Evolutionary conservation across 2,329 filamentous ascomycete species (phyloP).

Genomic region (Trichothecium roseum): DNA sequence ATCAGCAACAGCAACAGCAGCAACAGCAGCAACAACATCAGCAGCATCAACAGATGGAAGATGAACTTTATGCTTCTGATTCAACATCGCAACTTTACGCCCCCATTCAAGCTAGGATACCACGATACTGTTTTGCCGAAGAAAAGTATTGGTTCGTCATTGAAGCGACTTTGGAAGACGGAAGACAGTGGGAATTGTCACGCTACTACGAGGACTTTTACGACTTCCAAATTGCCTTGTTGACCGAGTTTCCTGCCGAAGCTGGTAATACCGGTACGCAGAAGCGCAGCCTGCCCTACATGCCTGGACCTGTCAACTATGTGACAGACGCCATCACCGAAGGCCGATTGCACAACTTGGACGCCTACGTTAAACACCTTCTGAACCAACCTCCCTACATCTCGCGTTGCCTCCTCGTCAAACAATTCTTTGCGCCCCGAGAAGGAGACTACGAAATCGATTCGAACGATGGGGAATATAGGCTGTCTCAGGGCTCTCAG

Average conservation of each 20-base stretch:
- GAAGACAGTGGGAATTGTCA: slow-evolving; percentile 83
- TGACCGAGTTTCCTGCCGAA: slow-evolving; percentile 86
- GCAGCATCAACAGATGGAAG: slow-evolving; percentile 22
- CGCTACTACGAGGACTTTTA: slow-evolving; percentile 98
- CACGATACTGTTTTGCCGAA: slow-evolving; percentile 88
- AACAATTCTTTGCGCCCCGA: slow-evolving; percentile 81
- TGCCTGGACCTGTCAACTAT: slow-evolving; percentile 95
- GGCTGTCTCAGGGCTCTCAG: slow-evolving; percentile 61
- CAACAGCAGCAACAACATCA: slow-evolving; percentile 21
- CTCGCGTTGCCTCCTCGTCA: slow-evolving; percentile 70
- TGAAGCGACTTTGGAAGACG: slow-evolving; percentile 82
- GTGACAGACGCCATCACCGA: slow-evolving; percentile 98
- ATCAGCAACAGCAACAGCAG: slow-evolving; percentile 9
- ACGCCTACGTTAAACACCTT: slow-evolving; percentile 91
- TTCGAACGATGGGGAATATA: slow-evolving; percentile 60
- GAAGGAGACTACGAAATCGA: slow-evolving; percentile 93
- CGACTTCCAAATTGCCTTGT: slow-evolving; percentile 91
- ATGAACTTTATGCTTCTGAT: slow-evolving; percentile 23
- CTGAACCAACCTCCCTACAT: slow-evolving; percentile 78
- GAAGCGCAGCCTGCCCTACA: slow-evolving; percentile 81
- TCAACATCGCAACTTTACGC: slow-evolving; percentile 52
- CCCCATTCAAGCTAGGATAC: slow-evolving; percentile 75
- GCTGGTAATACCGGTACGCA: slow-evolving; percentile 76
- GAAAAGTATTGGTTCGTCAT: slow-evolving; percentile 99
- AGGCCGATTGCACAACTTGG: slow-evolving; percentile 80